phyloP scores from a whole-genome alignment of 306 rosid genomes.

The Fragaria nilgerrensis region DNA sequence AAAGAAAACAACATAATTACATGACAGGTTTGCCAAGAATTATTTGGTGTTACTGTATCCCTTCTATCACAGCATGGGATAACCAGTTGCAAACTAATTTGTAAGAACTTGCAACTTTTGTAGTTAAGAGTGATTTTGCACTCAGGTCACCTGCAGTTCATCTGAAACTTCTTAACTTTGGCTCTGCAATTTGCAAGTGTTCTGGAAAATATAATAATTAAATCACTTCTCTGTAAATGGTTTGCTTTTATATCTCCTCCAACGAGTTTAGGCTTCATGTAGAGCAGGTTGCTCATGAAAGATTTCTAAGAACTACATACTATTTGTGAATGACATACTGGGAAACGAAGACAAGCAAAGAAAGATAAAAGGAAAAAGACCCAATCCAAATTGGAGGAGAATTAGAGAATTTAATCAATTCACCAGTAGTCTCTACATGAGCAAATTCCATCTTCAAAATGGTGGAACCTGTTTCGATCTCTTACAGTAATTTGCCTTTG shows the following conservation, averaged over 20 bases:
- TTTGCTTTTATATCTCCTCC: not conserved
- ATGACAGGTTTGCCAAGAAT: not conserved
- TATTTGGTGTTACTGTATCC: not conserved
- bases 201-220: not conserved
- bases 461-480: conserved; percentile 71
- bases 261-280: not conserved
- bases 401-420: conserved; percentile 12
- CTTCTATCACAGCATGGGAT: no score
- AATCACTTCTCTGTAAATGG: not conserved
- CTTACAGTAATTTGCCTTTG: conserved; percentile 63
- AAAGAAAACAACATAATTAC: not conserved
- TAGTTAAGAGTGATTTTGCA: not conserved
- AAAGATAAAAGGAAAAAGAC: not conserved
- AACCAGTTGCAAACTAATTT: not conserved
- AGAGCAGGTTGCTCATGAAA: not conserved
- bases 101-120: not conserved
- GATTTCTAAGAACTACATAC: not conserved
- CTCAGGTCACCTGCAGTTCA: not conserved
- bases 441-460: conserved; percentile 83
- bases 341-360: not conserved
- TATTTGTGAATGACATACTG: not conserved
- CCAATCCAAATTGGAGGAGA: conserved; percentile 8
- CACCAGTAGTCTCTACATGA: conserved; percentile 81
- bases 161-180: not conserved
- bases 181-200: not conserved